Percentiles rank a stretch among this genome's conserved stretches.
Conservation (phyloP, 805 yeast species). For the Isabelozyma heimii region DNA sequence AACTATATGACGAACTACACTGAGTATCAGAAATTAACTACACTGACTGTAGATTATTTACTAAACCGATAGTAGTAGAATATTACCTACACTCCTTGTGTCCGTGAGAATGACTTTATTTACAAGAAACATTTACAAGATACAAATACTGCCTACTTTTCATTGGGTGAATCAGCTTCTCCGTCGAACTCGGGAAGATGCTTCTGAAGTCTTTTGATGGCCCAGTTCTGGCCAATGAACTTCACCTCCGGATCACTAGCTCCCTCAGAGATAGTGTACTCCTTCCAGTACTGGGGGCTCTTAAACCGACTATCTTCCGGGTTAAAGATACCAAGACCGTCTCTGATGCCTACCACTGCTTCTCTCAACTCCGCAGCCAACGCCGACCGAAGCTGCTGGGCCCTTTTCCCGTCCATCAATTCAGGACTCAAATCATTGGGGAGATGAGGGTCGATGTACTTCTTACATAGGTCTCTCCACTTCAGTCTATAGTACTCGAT, state of each 20-base stretch:
- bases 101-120: too few species aligned
- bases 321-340: slow-evolving; percentile 39
- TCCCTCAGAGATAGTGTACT: slow-evolving; percentile 64
- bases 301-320: slow-evolving; percentile 70
- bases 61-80: too few species aligned
- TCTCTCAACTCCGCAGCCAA: slow-evolving; percentile 69
- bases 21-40: too few species aligned
- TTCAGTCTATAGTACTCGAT: slow-evolving; percentile 61
- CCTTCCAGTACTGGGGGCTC: slow-evolving; percentile 72
- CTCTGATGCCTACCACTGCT: slow-evolving; percentile 51
- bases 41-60: too few species aligned
- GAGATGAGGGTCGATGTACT: slow-evolving; percentile 47
- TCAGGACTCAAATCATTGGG: slow-evolving; percentile 61
- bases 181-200: slow-evolving; percentile 33
- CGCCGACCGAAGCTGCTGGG: slow-evolving; percentile 61
- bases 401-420: slow-evolving; percentile 62
- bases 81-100: too few species aligned
- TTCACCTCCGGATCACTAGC: slow-evolving; percentile 62
- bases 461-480: slow-evolving; percentile 65
- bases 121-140: too few species aligned
- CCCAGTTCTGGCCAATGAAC: slow-evolving; percentile 83
- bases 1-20: too few species aligned
- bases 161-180: slow-evolving; percentile 2
- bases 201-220: slow-evolving; percentile 65
- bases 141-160: background rate